Evolutionary conservation across 1,139 yeast species (phyloP).

Genomic region (Pichia sp.): DNA sequence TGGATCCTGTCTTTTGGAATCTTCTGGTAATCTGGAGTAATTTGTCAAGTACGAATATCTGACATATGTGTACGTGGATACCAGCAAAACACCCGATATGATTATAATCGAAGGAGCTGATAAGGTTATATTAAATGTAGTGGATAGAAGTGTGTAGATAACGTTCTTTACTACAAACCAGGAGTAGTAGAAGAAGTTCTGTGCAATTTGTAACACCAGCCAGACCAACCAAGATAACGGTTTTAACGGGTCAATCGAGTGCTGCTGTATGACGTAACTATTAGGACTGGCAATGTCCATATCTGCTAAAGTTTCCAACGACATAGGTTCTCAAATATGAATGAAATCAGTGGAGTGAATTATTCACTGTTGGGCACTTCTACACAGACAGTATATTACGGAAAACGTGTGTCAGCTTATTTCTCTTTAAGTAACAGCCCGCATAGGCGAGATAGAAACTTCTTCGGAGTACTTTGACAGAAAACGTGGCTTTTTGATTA

Average conservation of each 20-base stretch:
- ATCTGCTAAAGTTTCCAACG: too few species aligned
- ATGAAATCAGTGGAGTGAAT: too few species aligned
- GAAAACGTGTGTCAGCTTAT: too few species aligned
- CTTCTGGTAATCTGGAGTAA: conserved; percentile 45
- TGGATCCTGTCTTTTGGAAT: conserved; percentile 37
- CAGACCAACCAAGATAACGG: conserved; percentile 12
- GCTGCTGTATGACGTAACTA: neutral
- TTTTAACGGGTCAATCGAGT: neutral
- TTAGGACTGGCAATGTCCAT: too few species aligned
- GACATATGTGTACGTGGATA: conserved; percentile 31
- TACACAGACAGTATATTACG: too few species aligned
- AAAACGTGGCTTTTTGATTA: too few species aligned
- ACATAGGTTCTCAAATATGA: too few species aligned
- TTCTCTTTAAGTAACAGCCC: too few species aligned
- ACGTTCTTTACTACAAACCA: conserved; percentile 16
- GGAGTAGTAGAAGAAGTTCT: conserved; percentile 8
- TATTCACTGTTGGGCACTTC: too few species aligned
- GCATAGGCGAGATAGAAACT: too few species aligned
- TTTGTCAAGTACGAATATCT: conserved; percentile 43
- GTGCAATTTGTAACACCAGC: conserved; percentile 13
- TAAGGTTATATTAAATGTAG: conserved; percentile 22
- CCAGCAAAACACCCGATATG: conserved; percentile 14
- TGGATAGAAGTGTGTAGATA: conserved; percentile 17
- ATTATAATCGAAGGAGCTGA: conserved; percentile 22
- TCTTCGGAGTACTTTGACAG: too few species aligned